phyloP scores from a whole-genome alignment of 805 yeast genomes.

The Barnettozyma botsteinii region DNA sequence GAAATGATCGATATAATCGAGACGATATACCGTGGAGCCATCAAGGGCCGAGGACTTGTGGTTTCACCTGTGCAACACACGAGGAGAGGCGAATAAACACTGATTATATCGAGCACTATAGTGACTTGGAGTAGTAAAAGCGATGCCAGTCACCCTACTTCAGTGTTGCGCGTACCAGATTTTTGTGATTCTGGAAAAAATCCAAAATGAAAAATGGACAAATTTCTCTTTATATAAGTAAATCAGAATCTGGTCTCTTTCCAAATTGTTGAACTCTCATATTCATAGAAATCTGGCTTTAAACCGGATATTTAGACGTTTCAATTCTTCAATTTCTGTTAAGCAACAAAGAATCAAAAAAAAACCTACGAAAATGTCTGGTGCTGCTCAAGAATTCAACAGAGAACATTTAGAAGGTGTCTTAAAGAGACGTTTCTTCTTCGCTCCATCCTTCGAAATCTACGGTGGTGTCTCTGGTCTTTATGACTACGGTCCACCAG shows the following conservation, averaged over 20 bases:
- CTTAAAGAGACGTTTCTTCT: conserved; percentile 92
- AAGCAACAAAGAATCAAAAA: background rate
- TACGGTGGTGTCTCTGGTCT: conserved; percentile 98
- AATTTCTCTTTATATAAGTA: background rate
- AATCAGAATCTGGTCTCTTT: background rate
- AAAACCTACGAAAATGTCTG: conserved; percentile 17
- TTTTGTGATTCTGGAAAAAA: no score
- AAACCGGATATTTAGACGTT: background rate
- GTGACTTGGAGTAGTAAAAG: no score
- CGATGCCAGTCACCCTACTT: background rate
- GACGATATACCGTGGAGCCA: conserved; percentile 84
- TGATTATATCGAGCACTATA: no score
- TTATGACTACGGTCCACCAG: conserved; percentile 99
- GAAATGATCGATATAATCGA: conserved; percentile 90
- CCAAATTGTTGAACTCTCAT: conserved; percentile 1
- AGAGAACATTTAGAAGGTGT: conserved; percentile 89
- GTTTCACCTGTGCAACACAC: conserved; percentile 53
- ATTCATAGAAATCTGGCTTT: background rate
- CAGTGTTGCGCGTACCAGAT: conserved; percentile 1
- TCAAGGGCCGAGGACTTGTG: conserved; percentile 88
- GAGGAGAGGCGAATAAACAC: conserved; percentile 12
- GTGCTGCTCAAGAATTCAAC: conserved; percentile 42
- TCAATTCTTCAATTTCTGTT: background rate
- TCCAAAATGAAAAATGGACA: background rate
- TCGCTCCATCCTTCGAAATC: conserved; percentile 94